A percentile compares a stretch with the other conserved stretches of the same genome.
Evolutionary conservation across 176 grass and related monocot genomes (phyloP).

Genomic region (Avena atlantica): DNA sequence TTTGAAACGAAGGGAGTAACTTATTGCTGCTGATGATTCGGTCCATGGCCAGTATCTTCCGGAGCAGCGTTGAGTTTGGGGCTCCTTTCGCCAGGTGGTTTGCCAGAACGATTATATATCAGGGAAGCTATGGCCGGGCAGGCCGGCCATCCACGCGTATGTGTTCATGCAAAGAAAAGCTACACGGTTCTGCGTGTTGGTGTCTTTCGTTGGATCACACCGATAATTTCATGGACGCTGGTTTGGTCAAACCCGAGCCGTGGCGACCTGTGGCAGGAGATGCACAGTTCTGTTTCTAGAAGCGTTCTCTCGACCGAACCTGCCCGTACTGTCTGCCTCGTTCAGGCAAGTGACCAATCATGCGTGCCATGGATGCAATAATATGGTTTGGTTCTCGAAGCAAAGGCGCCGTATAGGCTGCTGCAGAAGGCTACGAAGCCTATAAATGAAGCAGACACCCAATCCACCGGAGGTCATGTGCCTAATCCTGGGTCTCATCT

Average conservation of each 20-base stretch:
- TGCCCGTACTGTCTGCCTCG: slow-evolving; percentile 15
- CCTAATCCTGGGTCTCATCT: slow-evolving; percentile 16
- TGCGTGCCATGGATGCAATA: neutral
- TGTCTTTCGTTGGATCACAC: too few relatives aligned
- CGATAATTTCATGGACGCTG: too few relatives aligned
- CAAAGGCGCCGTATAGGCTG: slow-evolving; percentile 20
- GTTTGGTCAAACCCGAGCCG: too few relatives aligned
- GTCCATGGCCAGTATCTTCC: neutral
- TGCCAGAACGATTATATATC: neutral
- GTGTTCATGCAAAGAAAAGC: too few relatives aligned
- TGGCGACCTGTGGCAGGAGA: neutral
- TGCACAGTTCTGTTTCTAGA: neutral
- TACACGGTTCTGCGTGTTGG: too few relatives aligned
- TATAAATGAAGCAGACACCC: neutral
- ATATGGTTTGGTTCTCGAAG: slow-evolving; percentile 40
- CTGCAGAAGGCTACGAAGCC: neutral
- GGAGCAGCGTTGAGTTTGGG: neutral
- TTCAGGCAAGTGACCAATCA: slow-evolving; percentile 28
- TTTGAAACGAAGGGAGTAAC: too few relatives aligned
- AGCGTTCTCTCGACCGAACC: neutral
- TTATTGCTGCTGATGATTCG: neutral
- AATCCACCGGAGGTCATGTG: slow-evolving; percentile 8
- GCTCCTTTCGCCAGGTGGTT: neutral
- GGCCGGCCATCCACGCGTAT: too few relatives aligned
- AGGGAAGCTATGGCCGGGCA: too few relatives aligned